A percentile compares a stretch with the other conserved stretches of the same genome.
Evolutionary conservation across 2,329 filamentous ascomycete species (phyloP).

Genomic region (Bisporella sp.): DNA sequence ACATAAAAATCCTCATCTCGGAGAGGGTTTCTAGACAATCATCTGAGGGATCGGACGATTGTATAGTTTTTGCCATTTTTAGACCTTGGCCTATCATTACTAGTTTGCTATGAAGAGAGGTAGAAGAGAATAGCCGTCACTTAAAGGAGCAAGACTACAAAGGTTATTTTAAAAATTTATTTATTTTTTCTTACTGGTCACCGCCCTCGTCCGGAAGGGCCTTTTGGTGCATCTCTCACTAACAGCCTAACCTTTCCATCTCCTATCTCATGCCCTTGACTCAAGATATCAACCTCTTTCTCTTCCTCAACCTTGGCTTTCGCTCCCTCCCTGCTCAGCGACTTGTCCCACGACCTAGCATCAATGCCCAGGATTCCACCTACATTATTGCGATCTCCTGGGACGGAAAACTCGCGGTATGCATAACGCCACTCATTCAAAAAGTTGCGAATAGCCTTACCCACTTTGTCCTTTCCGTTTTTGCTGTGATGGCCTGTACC

Average conservation of each 20-base stretch:
- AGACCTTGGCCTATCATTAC: too few species aligned
- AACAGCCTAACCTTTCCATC: constrained; percentile 60
- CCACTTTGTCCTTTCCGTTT: constrained; percentile 97
- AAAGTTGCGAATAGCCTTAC: constrained; percentile 85
- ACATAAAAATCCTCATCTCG: too few species aligned
- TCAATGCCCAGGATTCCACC: constrained; percentile 71
- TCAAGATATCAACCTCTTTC: constrained; percentile 46
- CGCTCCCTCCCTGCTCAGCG: constrained; percentile 41
- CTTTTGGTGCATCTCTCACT: constrained; percentile 42
- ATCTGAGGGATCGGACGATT: too few species aligned
- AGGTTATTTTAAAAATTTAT: constrained; percentile 20
- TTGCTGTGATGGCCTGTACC: constrained; percentile 97
- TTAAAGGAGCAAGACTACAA: background rate
- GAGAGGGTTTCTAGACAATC: too few species aligned
- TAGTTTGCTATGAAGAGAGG: too few species aligned
- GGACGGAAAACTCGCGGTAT: constrained; percentile 92
- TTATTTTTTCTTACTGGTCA: constrained; percentile 20
- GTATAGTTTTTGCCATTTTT: too few species aligned
- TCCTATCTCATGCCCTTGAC: constrained; percentile 61
- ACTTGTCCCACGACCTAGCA: constrained; percentile 60
- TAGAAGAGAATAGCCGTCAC: too few species aligned
- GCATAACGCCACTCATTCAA: constrained; percentile 94
- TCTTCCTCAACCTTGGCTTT: constrained; percentile 21
- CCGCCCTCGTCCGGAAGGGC: constrained; percentile 19
- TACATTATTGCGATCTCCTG: constrained; percentile 78